These are phyloP conservation scores for Fusarium sp. DNA, from an alignment of 2,329 filamentous ascomycete species.

Conservation along the genomic window DNA sequence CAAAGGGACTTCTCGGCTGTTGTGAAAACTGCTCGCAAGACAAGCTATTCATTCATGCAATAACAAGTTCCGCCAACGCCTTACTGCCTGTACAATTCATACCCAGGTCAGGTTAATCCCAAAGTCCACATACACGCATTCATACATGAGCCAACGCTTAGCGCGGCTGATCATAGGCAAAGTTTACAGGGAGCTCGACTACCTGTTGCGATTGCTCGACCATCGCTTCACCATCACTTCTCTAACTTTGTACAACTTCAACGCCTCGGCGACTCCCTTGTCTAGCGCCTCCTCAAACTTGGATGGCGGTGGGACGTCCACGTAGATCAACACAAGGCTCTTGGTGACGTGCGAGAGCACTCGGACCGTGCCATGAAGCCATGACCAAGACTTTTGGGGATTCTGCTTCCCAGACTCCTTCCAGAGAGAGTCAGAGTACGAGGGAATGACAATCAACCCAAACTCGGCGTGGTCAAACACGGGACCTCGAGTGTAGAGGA, in stretches of 20 bases:
- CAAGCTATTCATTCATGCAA: constrained; percentile 16
- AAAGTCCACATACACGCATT: constrained; percentile 16
- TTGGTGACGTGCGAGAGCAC: constrained; percentile 93
- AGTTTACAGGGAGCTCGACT: constrained; percentile 11
- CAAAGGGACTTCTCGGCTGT: constrained; percentile 7
- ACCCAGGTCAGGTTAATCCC: not conserved
- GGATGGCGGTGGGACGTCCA: constrained; percentile 85
- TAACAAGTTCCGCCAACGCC: constrained; percentile 25
- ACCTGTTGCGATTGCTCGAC: constrained; percentile 83
- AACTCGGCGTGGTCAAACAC: constrained; percentile 98
- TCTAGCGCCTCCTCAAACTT: constrained; percentile 61
- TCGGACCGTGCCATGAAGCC: constrained; percentile 90
- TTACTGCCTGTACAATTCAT: constrained; percentile 5
- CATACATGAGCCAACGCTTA: constrained; percentile 18
- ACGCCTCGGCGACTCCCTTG: constrained; percentile 72
- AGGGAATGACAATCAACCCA: constrained; percentile 86
- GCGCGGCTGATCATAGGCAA: not conserved
- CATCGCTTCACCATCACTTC: constrained; percentile 88
- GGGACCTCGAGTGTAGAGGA: constrained; percentile 94
- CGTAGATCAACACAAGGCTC: constrained; percentile 89
- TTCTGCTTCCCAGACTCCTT: constrained; percentile 67
- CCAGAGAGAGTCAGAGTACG: constrained; percentile 85
- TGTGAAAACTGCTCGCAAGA: constrained; percentile 13
- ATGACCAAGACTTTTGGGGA: constrained; percentile 77
- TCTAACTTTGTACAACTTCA: constrained; percentile 81